Base-by-base conservation (phyloP, 371 early-diverging fungal genomes). In the Mortierella sp. region DNA sequence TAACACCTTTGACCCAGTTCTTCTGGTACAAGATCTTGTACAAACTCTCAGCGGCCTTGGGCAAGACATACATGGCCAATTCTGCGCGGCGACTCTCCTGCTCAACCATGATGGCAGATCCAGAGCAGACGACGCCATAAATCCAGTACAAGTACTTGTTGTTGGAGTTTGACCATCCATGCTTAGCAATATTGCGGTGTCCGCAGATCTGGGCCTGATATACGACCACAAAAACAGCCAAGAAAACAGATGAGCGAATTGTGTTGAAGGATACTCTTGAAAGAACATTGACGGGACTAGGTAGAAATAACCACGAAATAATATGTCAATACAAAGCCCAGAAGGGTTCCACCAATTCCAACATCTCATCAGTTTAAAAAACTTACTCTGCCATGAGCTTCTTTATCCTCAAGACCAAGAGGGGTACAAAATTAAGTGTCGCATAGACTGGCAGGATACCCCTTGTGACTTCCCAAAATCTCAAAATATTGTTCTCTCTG, bases 381-480 rank as follows among this genome's bases (percentile, higher is more conserved):
- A 72, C 78, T 64, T 70, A 78, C 78, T 87, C 84, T 70, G 87
- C 86, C 63, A 84, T 64, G 4, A 94, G 86, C 64, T 88, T 87
- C 47, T 88, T 84, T 43, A 84, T 84, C 61, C 90, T 87, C 39
- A 94, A 84, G 22, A 92, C 72, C 9, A 93, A 55, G 86, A 92
- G 85, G 0, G 94, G 93, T 0, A 93, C 93, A 66, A 93, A 88
- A 60, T 93, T 93, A 69, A 94, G 86, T 32, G 92, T 87, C 20
- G 91, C 90, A 75, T 94, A 93, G 12, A 94, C 91, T 18, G 94
- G 90, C 52, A 90, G 45, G 71, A 91, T 90, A 49, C 85, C 88
- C 64, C 87, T 88, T 64, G 93, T 88, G 1, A 92, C 93, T 45
- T 88, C 86, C 11, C 77, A 58, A 70, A 93, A 91, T 43, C 88